Percentiles rank a stretch among this genome's conserved stretches.
phyloP scores from a whole-genome alignment of 2,329 filamentous ascomycete species.

The Immersiporthe knoxdaviesiana region DNA sequence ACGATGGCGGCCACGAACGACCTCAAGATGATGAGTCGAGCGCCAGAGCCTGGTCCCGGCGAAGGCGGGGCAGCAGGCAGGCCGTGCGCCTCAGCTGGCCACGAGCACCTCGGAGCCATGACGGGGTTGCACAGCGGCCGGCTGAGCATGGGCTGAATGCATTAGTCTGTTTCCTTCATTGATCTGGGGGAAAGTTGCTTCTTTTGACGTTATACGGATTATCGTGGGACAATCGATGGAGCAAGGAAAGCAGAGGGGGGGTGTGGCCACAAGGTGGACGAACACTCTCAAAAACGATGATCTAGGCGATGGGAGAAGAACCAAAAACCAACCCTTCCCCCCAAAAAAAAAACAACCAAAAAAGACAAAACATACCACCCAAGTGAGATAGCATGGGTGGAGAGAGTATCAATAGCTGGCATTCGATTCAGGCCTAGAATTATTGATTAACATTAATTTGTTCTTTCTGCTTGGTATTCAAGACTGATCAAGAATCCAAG shows the following conservation, averaged over 20 bases:
- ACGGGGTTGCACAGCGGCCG: slow-evolving; percentile 30
- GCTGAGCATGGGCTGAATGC: slow-evolving; percentile 19
- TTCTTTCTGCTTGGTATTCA: neutral
- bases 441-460: slow-evolving; percentile 25
- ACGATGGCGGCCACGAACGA: neutral
- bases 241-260: neutral
- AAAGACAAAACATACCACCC: no score
- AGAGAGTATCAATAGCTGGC: slow-evolving; percentile 28
- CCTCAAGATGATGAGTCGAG: neutral
- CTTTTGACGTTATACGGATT: neutral
- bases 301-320: neutral
- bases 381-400: neutral
- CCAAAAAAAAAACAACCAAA: neutral
- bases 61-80: slow-evolving; percentile 11
- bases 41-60: neutral
- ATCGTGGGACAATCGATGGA: neutral
- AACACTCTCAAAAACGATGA: neutral
- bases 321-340: no score
- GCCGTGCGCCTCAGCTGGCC: slow-evolving; percentile 8
- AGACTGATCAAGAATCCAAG: no score
- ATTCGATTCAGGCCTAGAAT: slow-evolving; percentile 27
- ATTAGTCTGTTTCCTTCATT: neutral
- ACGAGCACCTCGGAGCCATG: slow-evolving; percentile 28
- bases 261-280: neutral
- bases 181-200: neutral